Evolutionary conservation across 2,329 filamentous ascomycete genomes (phyloP), one percentile per base, ranked within the genome.

Genomic region (Fusarium albidum): DNA sequence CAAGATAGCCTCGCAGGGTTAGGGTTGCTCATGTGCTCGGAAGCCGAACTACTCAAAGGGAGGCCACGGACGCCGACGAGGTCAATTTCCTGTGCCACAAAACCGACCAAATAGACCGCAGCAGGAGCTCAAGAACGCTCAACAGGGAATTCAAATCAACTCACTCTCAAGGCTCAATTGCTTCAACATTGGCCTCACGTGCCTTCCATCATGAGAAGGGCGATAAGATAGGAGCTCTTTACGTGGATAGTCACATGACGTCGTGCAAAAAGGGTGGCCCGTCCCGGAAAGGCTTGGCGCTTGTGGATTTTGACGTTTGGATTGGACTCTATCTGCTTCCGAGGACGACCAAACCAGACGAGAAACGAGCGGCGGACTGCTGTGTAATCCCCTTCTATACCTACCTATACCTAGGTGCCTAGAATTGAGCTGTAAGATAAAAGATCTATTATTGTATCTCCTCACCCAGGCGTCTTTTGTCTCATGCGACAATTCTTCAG

Each of bases 241-340:
- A 21, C 5, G 21, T 21, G 21, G 21, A 7, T 15, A 18, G 12
- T 27, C 26, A 18, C 32, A n/a, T 34, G 32, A 34, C 35, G 27
- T 44, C n/a, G 26, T 49, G 43, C 41, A 12, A 18, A 25, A 44
- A 29, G 3, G n/a, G 27, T 43, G 29, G 31, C 28, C 18, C 4
- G 29, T 25, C 34, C 50, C 14, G 27, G 31, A 49, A 48, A 12
- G 44, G 57, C 33, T 61, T 61, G 49, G 57, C 53, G 57, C 9
- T 10, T 29, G 18, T 54, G 50, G 54, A 52, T 59, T 62, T 61
- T 62, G 57, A 59, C 57, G 41, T 42, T 53, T 27, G 42, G 32
- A n/a, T n/a, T 31, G 18, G 45, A 44, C 53, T 47, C 50, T n/a
- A n/a, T n/a, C 42, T 50, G 57, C 49, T 46, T 55, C 32, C 54